A percentile compares a stretch with the other conserved stretches of the same genome.
These are phyloP conservation scores for Isochrysis galbana DNA, from an alignment of 78 protist genomes.

Conservation along the genomic window DNA sequence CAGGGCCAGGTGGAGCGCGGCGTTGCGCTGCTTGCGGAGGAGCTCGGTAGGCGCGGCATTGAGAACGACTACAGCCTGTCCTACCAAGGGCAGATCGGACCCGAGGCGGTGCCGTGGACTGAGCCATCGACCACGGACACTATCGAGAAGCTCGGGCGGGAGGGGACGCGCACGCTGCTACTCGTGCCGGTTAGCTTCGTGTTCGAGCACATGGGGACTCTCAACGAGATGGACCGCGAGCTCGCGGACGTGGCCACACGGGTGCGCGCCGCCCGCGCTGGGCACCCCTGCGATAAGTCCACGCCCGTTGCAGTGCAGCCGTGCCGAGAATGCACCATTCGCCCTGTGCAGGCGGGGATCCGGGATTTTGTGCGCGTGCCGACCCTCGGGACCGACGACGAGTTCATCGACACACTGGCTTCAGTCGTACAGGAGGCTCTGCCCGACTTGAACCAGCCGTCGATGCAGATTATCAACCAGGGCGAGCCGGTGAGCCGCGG, in stretches of 20 bases:
- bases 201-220: slow-evolving; percentile 49
- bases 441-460: neutral
- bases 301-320: neutral
- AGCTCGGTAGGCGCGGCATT: neutral
- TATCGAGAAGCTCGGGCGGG: slow-evolving; percentile 18
- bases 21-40: neutral
- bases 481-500: too few species aligned
- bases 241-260: neutral
- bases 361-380: neutral
- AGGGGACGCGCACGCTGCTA: neutral
- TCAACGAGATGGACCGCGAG: slow-evolving; percentile 15
- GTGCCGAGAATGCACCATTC: too few species aligned
- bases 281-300: neutral
- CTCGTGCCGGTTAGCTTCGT: slow-evolving; percentile 37
- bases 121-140: slow-evolving; percentile 24
- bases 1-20: slow-evolving; percentile 1
- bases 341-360: slow-evolving; percentile 40
- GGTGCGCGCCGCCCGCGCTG: too few species aligned
- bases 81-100: neutral
- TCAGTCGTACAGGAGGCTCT: slow-evolving; percentile 25
- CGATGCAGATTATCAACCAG: neutral
- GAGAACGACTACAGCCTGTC: neutral
- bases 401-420: slow-evolving; percentile 35
- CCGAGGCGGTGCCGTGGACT: slow-evolving; percentile 9
- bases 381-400: slow-evolving; percentile 30